Conservation (phyloP, 495 filamentous ascomycete species). For the Podospora fimiseda region DNA sequence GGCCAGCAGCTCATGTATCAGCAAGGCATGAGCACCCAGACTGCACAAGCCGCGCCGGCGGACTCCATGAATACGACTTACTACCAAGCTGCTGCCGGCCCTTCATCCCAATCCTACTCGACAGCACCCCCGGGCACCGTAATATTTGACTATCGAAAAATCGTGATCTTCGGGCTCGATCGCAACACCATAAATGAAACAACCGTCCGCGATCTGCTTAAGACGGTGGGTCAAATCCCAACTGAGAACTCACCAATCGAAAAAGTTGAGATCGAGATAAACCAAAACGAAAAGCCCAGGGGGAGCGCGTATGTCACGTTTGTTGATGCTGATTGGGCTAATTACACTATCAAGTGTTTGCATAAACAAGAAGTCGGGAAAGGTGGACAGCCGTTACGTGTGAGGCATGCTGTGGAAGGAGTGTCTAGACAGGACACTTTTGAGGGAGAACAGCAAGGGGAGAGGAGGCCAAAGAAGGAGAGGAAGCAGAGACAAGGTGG, state of each 20-base stretch:
- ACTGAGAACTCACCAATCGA: not conserved
- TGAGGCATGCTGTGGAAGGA: constrained; percentile 3
- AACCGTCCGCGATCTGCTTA: not conserved
- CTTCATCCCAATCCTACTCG: not conserved
- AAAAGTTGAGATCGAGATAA: constrained; percentile 2
- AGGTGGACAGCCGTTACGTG: not conserved
- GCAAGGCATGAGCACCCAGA: too few relatives aligned
- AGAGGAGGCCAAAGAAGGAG: not conserved
- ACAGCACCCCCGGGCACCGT: not conserved
- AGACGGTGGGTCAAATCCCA: not conserved
- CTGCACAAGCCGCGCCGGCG: too few relatives aligned
- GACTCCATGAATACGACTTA: not conserved
- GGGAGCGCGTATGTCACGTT: constrained; percentile 14
- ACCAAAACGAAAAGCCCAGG: constrained; percentile 1
- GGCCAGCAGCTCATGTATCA: too few relatives aligned
- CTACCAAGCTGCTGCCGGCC: not conserved
- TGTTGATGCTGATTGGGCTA: not conserved
- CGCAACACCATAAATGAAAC: not conserved
- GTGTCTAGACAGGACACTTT: not conserved
- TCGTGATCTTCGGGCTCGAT: constrained; percentile 7
- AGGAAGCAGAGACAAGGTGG: constrained; percentile 7
- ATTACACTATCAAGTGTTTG: not conserved
- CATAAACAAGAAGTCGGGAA: constrained; percentile 2
- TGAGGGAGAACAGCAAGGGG: not conserved
- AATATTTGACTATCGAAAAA: constrained; percentile 9